A percentile compares a stretch with the other conserved stretches of the same genome.
These are phyloP conservation scores for Leccinum insigne DNA, from an alignment of 1,284 basidiomycete species.

Conservation along the genomic window DNA sequence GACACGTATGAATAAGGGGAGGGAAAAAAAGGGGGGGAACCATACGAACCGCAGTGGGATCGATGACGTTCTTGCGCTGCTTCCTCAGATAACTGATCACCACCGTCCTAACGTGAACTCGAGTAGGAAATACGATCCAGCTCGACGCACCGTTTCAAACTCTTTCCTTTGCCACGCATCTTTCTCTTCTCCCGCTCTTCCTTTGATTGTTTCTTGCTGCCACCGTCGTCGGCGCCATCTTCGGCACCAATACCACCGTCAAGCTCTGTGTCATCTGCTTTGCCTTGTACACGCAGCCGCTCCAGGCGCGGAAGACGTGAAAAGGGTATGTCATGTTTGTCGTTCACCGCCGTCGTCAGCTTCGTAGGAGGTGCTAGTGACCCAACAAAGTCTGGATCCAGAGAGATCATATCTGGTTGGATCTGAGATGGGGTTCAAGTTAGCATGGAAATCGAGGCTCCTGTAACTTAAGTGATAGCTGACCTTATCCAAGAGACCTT, in stretches of 20 bases:
- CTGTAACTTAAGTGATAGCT: slow-evolving; percentile 1
- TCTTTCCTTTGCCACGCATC: slow-evolving; percentile 86
- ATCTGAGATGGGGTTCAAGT: slow-evolving; percentile 49
- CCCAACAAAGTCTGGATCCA: slow-evolving; percentile 86
- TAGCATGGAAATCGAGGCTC: not conserved
- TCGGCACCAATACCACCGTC: too few relatives aligned
- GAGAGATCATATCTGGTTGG: slow-evolving; percentile 90
- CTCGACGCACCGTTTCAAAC: slow-evolving; percentile 65
- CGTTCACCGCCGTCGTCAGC: slow-evolving; percentile 55
- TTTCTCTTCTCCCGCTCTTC: slow-evolving; percentile 74
- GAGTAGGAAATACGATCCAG: not conserved
- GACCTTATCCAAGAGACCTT: slow-evolving; percentile 89
- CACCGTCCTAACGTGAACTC: not conserved
- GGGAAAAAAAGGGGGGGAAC: not conserved
- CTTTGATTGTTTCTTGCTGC: slow-evolving; percentile 32
- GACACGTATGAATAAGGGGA: not conserved
- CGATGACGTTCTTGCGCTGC: slow-evolving; percentile 92
- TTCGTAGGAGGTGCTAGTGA: slow-evolving; percentile 65
- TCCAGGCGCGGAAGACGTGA: slow-evolving; percentile 74
- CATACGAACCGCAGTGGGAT: slow-evolving; percentile 76
- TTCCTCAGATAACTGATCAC: slow-evolving; percentile 69
- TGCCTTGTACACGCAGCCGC: slow-evolving; percentile 64
- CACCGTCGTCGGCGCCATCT: slow-evolving; percentile 38
- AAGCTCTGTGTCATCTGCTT: too few relatives aligned
- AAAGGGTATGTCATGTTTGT: slow-evolving; percentile 59